Base-by-base conservation (phyloP, 768 basidiomycete species). In the Chalciporus sphaerocephalus region DNA sequence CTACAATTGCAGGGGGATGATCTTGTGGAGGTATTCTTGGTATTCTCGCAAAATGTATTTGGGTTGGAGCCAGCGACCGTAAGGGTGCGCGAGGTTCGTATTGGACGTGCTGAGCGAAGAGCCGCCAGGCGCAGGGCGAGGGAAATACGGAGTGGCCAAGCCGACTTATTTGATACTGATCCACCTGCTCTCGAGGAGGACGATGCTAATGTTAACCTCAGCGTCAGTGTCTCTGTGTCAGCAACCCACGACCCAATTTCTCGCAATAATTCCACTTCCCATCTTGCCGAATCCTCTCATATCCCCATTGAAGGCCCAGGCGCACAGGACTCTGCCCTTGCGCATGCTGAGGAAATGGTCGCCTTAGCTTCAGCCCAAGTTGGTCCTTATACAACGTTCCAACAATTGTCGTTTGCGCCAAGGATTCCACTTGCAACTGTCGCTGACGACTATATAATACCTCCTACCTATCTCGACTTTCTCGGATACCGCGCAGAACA, bases 21-120 rank as follows among this genome's bases (percentile, higher is more conserved):
- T 56, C 76, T 94, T 3, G 90, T 93, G 4, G 92, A 94, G 62
- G 84, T 94, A 7, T 94, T 92, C 63, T 74, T 94, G 22, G 87
- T 94, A 4, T 94, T 94, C 60, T 79, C 84, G 2, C 90, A 93
- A 61, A 93, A 92, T 52, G 87, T 94, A 22, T 94, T 94, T 59
- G 92, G 92, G 10, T 69, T 94, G 28, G 92, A 94, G 61, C 92
- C 92, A 9, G 91, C 91, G 2, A 95, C 92, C 1, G 92, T 95
- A 16, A 79, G 92, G 21, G 92, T 95, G n/a, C 82, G 92, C 5
- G 92, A 95, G 64, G 92, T 95, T 18, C 77, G 92, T 25, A 91
- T 94, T 35, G 92, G 89, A 6, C 81, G 92, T 4, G 87, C 88
- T 2, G 92, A 93, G 64, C 77, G 92, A 24, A 70, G 92, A 48